Evolutionary conservation across 495 filamentous ascomycete genomes (phyloP).

Genomic region (Penicillium salamii): DNA sequence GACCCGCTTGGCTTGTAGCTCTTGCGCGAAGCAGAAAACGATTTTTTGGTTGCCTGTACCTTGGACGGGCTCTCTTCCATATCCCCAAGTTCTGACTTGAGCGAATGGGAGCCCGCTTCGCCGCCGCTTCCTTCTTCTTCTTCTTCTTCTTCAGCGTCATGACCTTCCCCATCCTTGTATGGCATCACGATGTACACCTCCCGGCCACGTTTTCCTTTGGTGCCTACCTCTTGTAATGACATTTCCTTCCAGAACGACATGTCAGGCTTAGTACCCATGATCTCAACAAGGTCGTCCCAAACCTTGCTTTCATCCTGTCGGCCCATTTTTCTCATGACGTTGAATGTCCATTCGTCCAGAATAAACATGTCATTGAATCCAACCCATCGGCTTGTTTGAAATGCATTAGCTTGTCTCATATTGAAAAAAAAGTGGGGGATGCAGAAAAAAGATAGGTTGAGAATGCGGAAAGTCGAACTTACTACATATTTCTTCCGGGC

Average conservation of each 20-base stretch:
- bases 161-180: background rate
- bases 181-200: slow-evolving; percentile 4
- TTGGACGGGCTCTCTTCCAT: background rate
- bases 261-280: background rate
- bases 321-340: background rate
- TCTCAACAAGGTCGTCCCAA: slow-evolving; percentile 4
- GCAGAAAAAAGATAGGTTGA: slow-evolving; percentile 5
- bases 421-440: too few relatives aligned
- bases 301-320: background rate
- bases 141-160: background rate
- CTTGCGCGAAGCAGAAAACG: slow-evolving; percentile 1
- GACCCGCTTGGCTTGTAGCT: background rate
- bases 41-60: background rate
- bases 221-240: slow-evolving; percentile 3
- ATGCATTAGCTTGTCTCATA: background rate
- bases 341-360: background rate
- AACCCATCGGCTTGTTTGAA: slow-evolving; percentile 16
- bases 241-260: slow-evolving; percentile 17
- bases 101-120: background rate
- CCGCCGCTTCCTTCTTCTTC: background rate
- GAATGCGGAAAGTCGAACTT: too few relatives aligned
- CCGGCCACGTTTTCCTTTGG: slow-evolving; percentile 16
- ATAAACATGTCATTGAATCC: slow-evolving; percentile 7
- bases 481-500: slow-evolving; percentile 19
- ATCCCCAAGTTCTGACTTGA: too few relatives aligned